A percentile compares a stretch with the other conserved stretches of the same genome.
Evolutionary conservation across 2,329 filamentous ascomycete genomes (phyloP).

Genomic region (Fusarium veterinarium): DNA sequence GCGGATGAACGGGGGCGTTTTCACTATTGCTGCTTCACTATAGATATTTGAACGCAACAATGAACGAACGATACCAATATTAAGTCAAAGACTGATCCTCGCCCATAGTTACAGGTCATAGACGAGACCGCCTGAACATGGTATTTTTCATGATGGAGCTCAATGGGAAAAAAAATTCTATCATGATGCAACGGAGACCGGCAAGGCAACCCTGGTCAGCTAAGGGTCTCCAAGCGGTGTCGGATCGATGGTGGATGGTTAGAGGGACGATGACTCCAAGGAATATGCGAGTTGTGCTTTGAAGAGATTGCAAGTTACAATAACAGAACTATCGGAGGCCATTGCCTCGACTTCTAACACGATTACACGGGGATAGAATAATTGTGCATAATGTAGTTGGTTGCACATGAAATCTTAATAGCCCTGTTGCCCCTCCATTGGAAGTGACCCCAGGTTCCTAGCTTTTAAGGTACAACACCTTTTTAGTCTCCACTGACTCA

Average conservation of each 20-base stretch:
- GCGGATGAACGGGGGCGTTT: background rate
- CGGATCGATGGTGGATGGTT: background rate
- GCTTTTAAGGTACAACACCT: background rate
- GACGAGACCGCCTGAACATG: background rate
- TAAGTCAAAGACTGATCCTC: background rate
- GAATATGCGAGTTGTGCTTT: background rate
- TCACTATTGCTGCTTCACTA: background rate
- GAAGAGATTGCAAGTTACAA: background rate
- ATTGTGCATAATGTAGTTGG: background rate
- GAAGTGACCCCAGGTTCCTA: constrained; percentile 1
- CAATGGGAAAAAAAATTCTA: background rate
- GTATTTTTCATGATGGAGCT: background rate
- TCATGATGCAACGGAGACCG: background rate
- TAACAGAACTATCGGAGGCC: background rate
- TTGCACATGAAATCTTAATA: background rate
- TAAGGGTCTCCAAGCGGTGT: background rate
- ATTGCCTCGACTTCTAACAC: background rate
- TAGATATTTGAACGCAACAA: background rate
- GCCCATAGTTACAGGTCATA: background rate
- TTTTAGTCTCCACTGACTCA: background rate
- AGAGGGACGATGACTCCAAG: background rate
- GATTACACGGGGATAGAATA: background rate
- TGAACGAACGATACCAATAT: background rate
- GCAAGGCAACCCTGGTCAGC: background rate
- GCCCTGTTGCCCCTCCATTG: constrained; percentile 30